Percentiles rank a stretch among this genome's conserved stretches.
These are phyloP conservation scores for Claviceps sp. DNA, from an alignment of 2,329 filamentous ascomycete genomes.

Conservation along the genomic window DNA sequence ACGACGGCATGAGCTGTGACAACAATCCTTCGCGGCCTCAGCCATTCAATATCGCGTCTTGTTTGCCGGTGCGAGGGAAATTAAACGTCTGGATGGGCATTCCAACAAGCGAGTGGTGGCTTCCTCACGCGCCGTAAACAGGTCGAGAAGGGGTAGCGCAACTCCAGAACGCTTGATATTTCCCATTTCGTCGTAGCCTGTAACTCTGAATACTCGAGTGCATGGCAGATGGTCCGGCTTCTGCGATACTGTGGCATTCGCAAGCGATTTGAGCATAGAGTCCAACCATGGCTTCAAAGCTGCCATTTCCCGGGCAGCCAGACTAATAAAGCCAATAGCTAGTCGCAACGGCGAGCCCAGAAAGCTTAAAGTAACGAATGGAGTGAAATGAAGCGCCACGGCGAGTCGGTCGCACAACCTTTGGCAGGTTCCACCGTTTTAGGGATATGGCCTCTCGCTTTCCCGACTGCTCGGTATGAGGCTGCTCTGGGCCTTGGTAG, in stretches of 20 bases:
- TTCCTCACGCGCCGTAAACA: no score
- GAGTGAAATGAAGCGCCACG: background rate
- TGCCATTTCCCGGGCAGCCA: no score
- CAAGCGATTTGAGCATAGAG: no score
- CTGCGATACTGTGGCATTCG: background rate
- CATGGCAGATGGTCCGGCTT: background rate
- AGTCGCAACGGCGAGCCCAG: background rate
- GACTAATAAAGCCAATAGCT: background rate
- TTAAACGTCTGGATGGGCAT: no score
- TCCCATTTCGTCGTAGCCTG: conserved; percentile 1
- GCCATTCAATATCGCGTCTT: no score
- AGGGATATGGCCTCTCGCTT: background rate
- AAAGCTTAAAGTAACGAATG: background rate
- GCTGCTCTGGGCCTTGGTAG: no score
- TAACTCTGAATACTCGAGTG: background rate
- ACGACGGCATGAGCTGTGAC: background rate
- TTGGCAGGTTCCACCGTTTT: background rate
- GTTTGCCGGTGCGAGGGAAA: no score
- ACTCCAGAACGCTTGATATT: background rate
- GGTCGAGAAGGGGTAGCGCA: no score
- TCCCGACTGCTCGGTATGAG: background rate
- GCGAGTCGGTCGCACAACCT: background rate
- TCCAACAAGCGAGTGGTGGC: no score
- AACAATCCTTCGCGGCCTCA: background rate
- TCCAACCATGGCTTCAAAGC: no score